Evolutionary conservation across 352 stramenopile species (phyloP).

Genomic region (Peronospora farinosa): DNA sequence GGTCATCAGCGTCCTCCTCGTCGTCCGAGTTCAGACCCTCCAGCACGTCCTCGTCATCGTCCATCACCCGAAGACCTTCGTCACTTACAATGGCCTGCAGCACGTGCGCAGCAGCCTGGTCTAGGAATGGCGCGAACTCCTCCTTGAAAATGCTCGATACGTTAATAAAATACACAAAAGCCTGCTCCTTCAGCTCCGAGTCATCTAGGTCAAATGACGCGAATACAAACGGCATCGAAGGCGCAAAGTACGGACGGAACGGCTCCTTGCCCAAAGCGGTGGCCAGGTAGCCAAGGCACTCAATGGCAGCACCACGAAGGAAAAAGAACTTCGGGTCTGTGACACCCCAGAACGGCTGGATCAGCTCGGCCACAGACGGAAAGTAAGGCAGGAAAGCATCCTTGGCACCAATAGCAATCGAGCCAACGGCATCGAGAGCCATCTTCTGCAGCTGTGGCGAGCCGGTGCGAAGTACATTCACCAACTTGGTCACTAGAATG

Average conservation of each 20-base stretch:
- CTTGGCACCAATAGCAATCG: conserved; percentile 95
- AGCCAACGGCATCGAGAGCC: conserved; percentile 92
- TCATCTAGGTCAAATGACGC: conserved; percentile 90
- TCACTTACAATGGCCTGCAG: conserved; percentile 69
- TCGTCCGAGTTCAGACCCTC: conserved; percentile 77
- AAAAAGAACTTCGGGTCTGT: conserved; percentile 91
- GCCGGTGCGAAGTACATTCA: conserved; percentile 87
- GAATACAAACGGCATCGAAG: conserved; percentile 93
- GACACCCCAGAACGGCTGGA: conserved; percentile 87
- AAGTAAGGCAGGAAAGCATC: conserved; percentile 96
- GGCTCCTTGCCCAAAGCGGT: conserved; percentile 93
- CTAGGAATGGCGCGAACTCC: conserved; percentile 92
- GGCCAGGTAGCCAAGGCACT: conserved; percentile 97
- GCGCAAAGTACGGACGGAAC: conserved; percentile 92
- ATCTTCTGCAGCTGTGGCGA: conserved; percentile 95
- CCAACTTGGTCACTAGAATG: conserved; percentile 93
- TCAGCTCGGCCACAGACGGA: conserved; percentile 75
- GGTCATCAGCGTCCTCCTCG: conserved; percentile 67
- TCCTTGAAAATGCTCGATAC: conserved; percentile 96
- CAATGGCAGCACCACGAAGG: conserved; percentile 92
- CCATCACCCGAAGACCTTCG: conserved; percentile 65
- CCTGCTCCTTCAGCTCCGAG: conserved; percentile 96
- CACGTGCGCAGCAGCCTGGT: conserved; percentile 64
- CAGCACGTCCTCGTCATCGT: conserved; percentile 65
- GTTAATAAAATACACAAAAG: conserved; percentile 98